Evolutionary conservation across 108 stramenopile genomes (phyloP).

Genomic region (Tribonema minus): DNA sequence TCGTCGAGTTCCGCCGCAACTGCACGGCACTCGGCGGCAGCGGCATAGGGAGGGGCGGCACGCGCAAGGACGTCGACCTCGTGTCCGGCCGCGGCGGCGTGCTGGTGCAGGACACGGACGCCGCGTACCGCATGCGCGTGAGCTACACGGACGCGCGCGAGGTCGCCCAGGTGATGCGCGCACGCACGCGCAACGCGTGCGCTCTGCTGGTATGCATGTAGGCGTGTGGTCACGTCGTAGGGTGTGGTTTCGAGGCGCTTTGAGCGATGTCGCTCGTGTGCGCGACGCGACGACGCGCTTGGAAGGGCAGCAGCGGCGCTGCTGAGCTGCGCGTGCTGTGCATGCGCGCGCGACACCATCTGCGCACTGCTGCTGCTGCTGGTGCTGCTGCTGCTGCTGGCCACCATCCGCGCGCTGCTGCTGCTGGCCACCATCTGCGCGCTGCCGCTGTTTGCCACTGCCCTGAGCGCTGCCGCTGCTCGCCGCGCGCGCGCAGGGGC

Average conservation of each 20-base stretch:
- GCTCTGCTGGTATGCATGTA: neutral
- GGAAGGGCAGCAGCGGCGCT: too few relatives aligned
- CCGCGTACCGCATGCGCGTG: slow-evolving; percentile 63
- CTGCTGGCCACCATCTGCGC: neutral
- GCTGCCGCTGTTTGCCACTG: neutral
- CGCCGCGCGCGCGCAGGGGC: slow-evolving; percentile 24
- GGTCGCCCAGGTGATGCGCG: neutral
- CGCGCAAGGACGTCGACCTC: slow-evolving; percentile 43
- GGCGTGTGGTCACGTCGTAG: too few relatives aligned
- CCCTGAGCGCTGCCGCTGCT: neutral
- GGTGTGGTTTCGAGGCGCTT: too few relatives aligned
- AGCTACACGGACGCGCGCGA: slow-evolving; percentile 55
- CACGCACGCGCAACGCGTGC: neutral
- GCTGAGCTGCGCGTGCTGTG: neutral
- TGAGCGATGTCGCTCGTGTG: too few relatives aligned
- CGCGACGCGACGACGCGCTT: too few relatives aligned
- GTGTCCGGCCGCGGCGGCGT: slow-evolving; percentile 26
- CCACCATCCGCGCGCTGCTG: neutral
- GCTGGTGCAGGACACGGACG: slow-evolving; percentile 69
- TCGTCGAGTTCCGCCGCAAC: slow-evolving; percentile 66
- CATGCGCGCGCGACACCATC: neutral
- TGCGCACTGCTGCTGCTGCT: neutral
- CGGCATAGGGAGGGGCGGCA: neutral
- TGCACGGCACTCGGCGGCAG: slow-evolving; percentile 42
- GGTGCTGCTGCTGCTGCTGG: neutral